Percentiles rank a stretch among this genome's conserved stretches.
These are phyloP conservation scores for Boletellus deceptivus DNA, from an alignment of 1,284 basidiomycete species.

Conservation along the genomic window DNA sequence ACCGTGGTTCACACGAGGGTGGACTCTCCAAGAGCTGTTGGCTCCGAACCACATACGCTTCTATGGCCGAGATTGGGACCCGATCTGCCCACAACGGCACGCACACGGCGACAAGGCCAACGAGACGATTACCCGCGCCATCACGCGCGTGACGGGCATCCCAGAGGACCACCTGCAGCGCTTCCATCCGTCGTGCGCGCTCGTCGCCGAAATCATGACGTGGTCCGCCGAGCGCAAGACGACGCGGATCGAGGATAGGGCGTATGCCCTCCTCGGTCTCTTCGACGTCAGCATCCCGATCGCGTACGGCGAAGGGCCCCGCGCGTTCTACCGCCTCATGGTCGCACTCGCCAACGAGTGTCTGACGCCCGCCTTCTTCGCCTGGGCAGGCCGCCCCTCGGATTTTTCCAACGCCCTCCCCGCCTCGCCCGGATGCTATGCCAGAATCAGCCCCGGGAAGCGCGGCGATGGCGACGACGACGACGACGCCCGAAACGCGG, in stretches of 20 bases:
- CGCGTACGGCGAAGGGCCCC: constrained; percentile 18
- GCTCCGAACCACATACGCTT: constrained; percentile 18
- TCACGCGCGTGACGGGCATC: constrained; percentile 11
- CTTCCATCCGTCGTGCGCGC: constrained; percentile 19
- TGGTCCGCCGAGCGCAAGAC: constrained; percentile 7
- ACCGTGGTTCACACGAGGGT: constrained; percentile 21
- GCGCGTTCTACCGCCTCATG: constrained; percentile 20
- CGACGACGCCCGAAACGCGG: too few relatives aligned
- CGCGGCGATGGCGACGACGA: too few relatives aligned
- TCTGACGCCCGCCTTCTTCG: constrained; percentile 17
- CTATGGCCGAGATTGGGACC: constrained; percentile 17
- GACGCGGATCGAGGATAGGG: constrained; percentile 15
- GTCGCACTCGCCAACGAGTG: constrained; percentile 17
- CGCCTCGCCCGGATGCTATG: too few relatives aligned
- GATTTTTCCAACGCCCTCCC: too few relatives aligned
- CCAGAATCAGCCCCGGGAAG: background rate
- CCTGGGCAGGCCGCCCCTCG: constrained; percentile 14
- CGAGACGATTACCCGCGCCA: background rate
- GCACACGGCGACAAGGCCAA: constrained; percentile 12
- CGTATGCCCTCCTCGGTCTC: constrained; percentile 20
- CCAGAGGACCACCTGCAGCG: constrained; percentile 6
- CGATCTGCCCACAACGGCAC: constrained; percentile 2
- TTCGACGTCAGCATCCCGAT: constrained; percentile 20
- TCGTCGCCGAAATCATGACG: too few relatives aligned
- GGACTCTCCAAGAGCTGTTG: constrained; percentile 23